Evolutionary conservation across 2,329 filamentous ascomycete species (phyloP).

Genomic region (Hyphodiscus sp.): DNA sequence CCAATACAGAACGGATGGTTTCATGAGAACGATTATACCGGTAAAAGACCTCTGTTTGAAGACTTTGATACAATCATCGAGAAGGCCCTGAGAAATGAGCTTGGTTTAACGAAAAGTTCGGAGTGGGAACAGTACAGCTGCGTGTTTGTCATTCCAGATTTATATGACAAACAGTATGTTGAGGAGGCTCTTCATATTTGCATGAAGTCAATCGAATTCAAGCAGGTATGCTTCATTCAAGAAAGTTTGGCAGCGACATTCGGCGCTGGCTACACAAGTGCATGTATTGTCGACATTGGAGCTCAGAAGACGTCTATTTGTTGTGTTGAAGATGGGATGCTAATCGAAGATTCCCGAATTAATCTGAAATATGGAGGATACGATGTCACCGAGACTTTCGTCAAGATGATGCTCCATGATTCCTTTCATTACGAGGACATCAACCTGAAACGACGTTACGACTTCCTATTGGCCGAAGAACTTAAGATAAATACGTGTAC

Average conservation of each 20-base stretch:
- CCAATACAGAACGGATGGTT: constrained; percentile 80
- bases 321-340: constrained; percentile 94
- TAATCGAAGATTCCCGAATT: constrained; percentile 87
- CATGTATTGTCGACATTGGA: constrained; percentile 92
- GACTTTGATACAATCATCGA: constrained; percentile 86
- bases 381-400: constrained; percentile 89
- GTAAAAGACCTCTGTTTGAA: constrained; percentile 75
- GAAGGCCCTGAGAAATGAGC: constrained; percentile 76
- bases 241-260: constrained; percentile 94
- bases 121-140: constrained; percentile 89
- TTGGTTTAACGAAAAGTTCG: constrained; percentile 69
- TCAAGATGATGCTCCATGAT: constrained; percentile 97
- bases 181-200: constrained; percentile 77
- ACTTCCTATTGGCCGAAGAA: constrained; percentile 90
- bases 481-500: constrained; percentile 91
- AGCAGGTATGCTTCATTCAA: constrained; percentile 86
- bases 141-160: constrained; percentile 92
- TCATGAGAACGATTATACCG: constrained; percentile 79
- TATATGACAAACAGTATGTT: constrained; percentile 93
- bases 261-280: constrained; percentile 87
- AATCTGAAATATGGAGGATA: constrained; percentile 91
- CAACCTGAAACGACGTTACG: constrained; percentile 82
- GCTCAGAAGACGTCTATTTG: constrained; percentile 97
- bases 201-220: constrained; percentile 85
- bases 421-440: constrained; percentile 95